Conservation (phyloP, 495 filamentous ascomycete species). For the Schizothecium vesticola region DNA sequence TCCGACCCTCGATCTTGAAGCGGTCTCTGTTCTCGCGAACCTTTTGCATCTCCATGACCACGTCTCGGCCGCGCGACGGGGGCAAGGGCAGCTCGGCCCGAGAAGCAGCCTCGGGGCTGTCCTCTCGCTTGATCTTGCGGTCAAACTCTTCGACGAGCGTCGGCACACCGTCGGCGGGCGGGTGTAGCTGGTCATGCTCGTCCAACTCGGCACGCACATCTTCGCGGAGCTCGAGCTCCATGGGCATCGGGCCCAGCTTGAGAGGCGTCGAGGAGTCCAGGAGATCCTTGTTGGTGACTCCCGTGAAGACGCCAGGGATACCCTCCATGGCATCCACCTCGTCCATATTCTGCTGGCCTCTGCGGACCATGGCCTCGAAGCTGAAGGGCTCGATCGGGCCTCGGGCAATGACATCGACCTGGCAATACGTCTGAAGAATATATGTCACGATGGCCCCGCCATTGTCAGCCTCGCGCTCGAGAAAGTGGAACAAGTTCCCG, state of each 20-base stretch:
- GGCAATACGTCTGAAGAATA: slow-evolving; percentile 68
- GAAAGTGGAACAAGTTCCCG: slow-evolving; percentile 74
- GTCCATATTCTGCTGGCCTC: slow-evolving; percentile 46
- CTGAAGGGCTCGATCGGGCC: slow-evolving; percentile 71
- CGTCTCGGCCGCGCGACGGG: slow-evolving; percentile 77
- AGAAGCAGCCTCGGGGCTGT: slow-evolving; percentile 73
- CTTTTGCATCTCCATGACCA: slow-evolving; percentile 88
- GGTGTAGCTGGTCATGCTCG: slow-evolving; percentile 68
- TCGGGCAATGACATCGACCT: slow-evolving; percentile 67
- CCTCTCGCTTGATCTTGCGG: slow-evolving; percentile 78
- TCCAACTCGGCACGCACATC: slow-evolving; percentile 81
- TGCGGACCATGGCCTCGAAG: slow-evolving; percentile 74
- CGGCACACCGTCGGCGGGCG: slow-evolving; percentile 58
- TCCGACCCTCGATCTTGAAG: slow-evolving; percentile 73
- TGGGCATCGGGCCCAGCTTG: slow-evolving; percentile 70
- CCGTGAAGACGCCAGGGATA: slow-evolving; percentile 85
- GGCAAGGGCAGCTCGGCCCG: slow-evolving; percentile 77
- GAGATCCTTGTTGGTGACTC: slow-evolving; percentile 69
- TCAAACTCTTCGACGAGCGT: slow-evolving; percentile 76
- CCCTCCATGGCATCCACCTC: slow-evolving; percentile 85
- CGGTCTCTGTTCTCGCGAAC: slow-evolving; percentile 90
- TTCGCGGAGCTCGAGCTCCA: slow-evolving; percentile 69
- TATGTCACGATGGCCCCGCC: slow-evolving; percentile 72
- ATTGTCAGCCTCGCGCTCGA: slow-evolving; percentile 74
- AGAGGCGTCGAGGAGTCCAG: slow-evolving; percentile 53